These are phyloP conservation scores for Rhodotorula kratochvilovae DNA, from an alignment of 768 basidiomycete genomes.

Conservation along the genomic window DNA sequence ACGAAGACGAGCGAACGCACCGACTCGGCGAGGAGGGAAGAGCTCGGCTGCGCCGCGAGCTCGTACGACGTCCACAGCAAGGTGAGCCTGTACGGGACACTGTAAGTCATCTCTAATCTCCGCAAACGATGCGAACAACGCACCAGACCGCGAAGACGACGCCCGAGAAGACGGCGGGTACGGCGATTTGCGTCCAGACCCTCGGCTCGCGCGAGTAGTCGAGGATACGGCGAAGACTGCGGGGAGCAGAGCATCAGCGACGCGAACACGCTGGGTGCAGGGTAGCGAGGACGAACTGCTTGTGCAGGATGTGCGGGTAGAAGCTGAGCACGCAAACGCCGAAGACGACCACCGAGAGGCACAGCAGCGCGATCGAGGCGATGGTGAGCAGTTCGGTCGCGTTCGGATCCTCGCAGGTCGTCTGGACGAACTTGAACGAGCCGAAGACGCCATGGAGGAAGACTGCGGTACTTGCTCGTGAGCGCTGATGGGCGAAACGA, in stretches of 20 bases:
- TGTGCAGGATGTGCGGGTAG: neutral
- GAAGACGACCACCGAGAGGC: neutral
- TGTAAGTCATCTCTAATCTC: neutral
- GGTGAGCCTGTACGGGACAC: neutral
- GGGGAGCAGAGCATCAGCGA: neutral
- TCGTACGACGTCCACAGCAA: slow-evolving; percentile 16
- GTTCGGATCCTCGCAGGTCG: slow-evolving; percentile 13
- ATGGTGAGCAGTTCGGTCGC: neutral
- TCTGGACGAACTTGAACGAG: slow-evolving; percentile 6
- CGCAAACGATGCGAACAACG: neutral
- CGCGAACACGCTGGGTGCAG: neutral
- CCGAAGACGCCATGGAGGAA: neutral
- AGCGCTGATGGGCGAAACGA: no score
- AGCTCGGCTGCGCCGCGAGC: slow-evolving; percentile 16
- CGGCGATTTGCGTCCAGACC: neutral
- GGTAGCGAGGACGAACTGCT: neutral
- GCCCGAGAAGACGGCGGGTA: slow-evolving; percentile 2
- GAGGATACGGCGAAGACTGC: slow-evolving; percentile 10
- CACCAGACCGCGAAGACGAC: slow-evolving; percentile 10
- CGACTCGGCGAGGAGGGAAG: slow-evolving; percentile 6
- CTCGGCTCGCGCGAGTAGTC: neutral
- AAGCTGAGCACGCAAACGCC: slow-evolving; percentile 8
- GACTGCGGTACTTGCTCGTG: no score
- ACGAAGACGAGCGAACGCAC: neutral
- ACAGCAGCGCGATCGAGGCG: neutral